A percentile compares a stretch with the other conserved stretches of the same genome.
These are phyloP conservation scores for Diaporthe sp. DNA, from an alignment of 2,329 filamentous ascomycete species.

Conservation along the genomic window DNA sequence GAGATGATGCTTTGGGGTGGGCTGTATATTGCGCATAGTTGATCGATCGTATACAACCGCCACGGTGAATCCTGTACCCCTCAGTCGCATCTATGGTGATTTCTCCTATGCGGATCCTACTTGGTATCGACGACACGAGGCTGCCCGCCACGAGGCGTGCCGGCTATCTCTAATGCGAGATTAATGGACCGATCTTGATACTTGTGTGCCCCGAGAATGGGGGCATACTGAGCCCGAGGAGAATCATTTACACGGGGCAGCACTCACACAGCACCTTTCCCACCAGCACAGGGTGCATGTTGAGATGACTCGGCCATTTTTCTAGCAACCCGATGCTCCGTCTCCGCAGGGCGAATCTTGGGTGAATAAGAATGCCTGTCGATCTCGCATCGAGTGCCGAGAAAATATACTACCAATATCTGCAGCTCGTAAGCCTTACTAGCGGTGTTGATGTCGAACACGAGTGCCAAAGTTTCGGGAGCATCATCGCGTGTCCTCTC, in stretches of 20 bases:
- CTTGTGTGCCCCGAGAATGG: conserved; percentile 8
- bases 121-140: background rate
- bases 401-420: conserved; percentile 19
- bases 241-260: conserved; percentile 7
- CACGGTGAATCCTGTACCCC: background rate
- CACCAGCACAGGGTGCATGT: background rate
- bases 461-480: conserved; percentile 23
- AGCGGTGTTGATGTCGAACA: background rate
- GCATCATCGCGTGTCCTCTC: background rate
- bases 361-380: conserved; percentile 11
- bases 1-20: background rate
- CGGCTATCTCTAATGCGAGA: conserved; percentile 14
- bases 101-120: background rate
- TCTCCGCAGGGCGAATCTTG: conserved; percentile 19
- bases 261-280: background rate
- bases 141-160: background rate
- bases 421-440: conserved; percentile 28
- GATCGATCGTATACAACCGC: background rate
- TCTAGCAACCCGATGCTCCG: conserved; percentile 24
- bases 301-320: conserved; percentile 17
- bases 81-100: background rate
- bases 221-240: conserved; percentile 9
- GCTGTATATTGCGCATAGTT: background rate
- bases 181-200: conserved; percentile 14
- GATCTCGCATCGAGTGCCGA: conserved; percentile 18